Base-by-base conservation (phyloP, 2,329 filamentous ascomycete species). In the Proliferodiscus dingleyae region DNA sequence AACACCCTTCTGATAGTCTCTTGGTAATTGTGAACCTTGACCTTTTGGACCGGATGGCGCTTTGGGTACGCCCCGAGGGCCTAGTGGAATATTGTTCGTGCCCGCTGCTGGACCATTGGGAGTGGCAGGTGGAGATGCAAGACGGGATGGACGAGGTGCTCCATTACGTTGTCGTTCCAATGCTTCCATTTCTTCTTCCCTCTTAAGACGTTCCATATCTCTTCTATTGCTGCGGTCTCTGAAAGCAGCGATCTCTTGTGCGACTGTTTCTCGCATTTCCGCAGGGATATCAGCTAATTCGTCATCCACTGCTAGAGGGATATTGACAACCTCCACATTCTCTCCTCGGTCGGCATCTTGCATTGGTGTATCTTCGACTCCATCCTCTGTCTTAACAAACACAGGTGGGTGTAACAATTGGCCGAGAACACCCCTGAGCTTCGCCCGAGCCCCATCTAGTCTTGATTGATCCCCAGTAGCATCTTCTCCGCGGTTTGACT, bases 221-320 rank as follows among this genome's bases (percentile, higher is more conserved):
- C 91, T 78, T 50, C 86, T 81, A 49, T 83, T 95, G 57, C 91
- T 96, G 16, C 91, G 79, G 55, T 98, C 93, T 54, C 93, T 79
- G 71, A 98, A 98, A 0, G 90, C 87, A 0, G 89, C 83, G 59
- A 98, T 98, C 64, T 98, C 94, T 46, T 85, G 85, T 0, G 93
- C 88, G 13, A 98, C 93, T 0, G 89, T 90, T 63, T 95, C 93
- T 19, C 93, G 83, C 89, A 95, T 94, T 63, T 97, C 93, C 1
- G 88, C 85, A 0, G 93, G 93, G 38, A 98, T 96, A 60, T 98
- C 93, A 16, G 90, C 85, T 36, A 98, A 74, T 61, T 98, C 93
- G 61, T 98, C 94, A 52, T 98, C 93, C 42, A 86, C 80, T 1
- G 84, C 82, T 24, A 95, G 75, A 3, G 89, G 85, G 48, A 97